Base-by-base conservation (phyloP, 1,284 basidiomycete species). In the Fomes fomentarius region DNA sequence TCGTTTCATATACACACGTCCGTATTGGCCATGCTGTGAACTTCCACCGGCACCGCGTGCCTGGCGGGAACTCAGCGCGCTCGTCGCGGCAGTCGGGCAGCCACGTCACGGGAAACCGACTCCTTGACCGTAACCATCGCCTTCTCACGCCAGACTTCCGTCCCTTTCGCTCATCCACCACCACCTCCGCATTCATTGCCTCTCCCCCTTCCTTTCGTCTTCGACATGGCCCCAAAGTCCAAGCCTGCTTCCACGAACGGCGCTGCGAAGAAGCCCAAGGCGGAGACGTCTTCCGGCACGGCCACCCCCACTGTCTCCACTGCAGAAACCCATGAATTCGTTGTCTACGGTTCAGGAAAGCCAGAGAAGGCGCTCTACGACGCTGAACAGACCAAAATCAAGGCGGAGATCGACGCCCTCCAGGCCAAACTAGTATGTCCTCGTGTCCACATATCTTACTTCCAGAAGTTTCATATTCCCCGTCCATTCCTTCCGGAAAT, bases 341-440 rank as follows among this genome's bases (percentile, higher is more conserved):
- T 74, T 42, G 48, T 68, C 33, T 71, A 69, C 39, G 67, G 68
- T 48, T 58, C 68, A 43, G 83, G 81, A 41, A 91, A 79, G 71
- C 94, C 94, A 28, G 94, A 96, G 78, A 93, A 93, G 74, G 79
- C 78, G 42, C 76, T 74, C 28, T 91, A 90, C 71, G 91, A 96
- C 57, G 81, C 79, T 21, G 93, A 96, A 74, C 94, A 96, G 76
- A 85, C 90, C 45, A 83, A 74, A 63, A 74, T 96, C 63, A 94
- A 91, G 74, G 74, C 80, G 34, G 89, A 95, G 68, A 95, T 97
- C 66, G 93, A 94, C 52, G 80, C 74, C 44, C 72, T 93, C 46
- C 93, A 96, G 74, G 71, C 72, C 33, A 89, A 93, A 74, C 74
- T 94, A 59, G 94, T 94, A 67, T 69, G 91, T 83, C 25, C 41